Base-by-base conservation (phyloP, 139 green algal species). In the Chlamydomonas sphaeroides region DNA sequence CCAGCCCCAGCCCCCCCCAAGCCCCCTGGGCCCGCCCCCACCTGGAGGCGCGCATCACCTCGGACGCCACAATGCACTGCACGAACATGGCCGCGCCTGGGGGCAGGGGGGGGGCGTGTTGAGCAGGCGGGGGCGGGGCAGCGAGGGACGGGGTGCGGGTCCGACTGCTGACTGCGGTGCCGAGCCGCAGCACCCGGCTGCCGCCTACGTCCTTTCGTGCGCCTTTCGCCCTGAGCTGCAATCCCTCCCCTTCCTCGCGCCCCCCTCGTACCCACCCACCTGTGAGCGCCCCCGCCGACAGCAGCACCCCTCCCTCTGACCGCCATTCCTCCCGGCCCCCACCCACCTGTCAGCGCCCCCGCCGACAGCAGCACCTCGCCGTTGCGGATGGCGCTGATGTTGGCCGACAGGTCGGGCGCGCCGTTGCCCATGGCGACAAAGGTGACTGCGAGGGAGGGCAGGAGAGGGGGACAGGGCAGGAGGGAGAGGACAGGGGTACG, bases 361-460 rank as follows among this genome's bases (percentile, higher is more conserved):
- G 78, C 80, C 0, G 86, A 90, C 39, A 94, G 91, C 42, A 90
- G 88, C 8, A 90, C 89, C 39, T 84, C 89, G 26, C 91, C 97
- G 7, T 94, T 95, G 66, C 86, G 90, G 28, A 98, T 92, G 23
- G 94, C 94, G 2, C 91, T 89, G 51, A 98, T 93, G 62, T 92
- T 96, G 28, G 95, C 85, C 0, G 90, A 96, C 26, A 98, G 81
- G 88, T 98, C 95, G 15, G 95, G 95, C 0, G 95, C 95, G 0
- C 95, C 95, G 84, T 98, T 98, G 69, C 95, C 95, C 41, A 98
- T 89, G 1, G 95, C 95, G 51, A 98, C 90, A 63, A 98, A 93
- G 0, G 95, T 98, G 1, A 98, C 95, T 93, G 86, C 70, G 42
- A 21, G 32, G 48, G 36, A 20, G 30, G 65, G 39, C 6, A 35